A percentile compares a stretch with the other conserved stretches of the same genome.
Conservation (phyloP, 176 grass and related monocot genomes). For the Puya raimondii region DNA sequence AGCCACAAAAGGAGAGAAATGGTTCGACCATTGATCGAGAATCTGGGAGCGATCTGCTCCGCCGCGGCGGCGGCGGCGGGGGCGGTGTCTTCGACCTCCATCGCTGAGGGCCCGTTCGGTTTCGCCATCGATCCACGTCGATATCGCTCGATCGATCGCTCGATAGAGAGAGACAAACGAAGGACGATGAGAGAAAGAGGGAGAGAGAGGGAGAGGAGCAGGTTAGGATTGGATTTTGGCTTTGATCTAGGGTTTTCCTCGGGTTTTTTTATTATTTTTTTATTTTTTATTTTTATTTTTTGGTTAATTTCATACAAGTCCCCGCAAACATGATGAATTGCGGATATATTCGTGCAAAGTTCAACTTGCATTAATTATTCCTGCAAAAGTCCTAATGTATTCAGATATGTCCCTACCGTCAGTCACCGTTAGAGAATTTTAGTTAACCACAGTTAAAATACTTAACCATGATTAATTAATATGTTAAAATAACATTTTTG, state of each 20-base stretch:
- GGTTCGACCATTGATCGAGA: constrained; percentile 73
- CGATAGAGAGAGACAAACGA: neutral
- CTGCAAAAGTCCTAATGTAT: too few species aligned
- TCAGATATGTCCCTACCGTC: too few species aligned
- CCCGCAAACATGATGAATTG: too few species aligned
- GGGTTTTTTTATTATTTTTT: neutral
- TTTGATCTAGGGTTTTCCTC: neutral
- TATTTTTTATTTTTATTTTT: too few species aligned
- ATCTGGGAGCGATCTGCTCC: constrained; percentile 56
- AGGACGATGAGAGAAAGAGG: neutral
- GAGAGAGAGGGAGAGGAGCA: neutral
- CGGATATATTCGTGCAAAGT: too few species aligned
- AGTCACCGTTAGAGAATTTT: too few species aligned
- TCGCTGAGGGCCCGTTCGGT: constrained; percentile 27
- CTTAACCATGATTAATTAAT: too few species aligned
- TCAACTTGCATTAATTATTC: too few species aligned
- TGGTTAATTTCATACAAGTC: too few species aligned
- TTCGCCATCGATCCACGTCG: constrained; percentile 8
- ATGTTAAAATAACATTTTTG: too few species aligned
- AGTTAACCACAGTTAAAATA: too few species aligned
- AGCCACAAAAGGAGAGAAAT: neutral
- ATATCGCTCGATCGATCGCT: neutral
- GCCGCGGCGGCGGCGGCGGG: constrained; percentile 17
- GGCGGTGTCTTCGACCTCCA: constrained; percentile 47
- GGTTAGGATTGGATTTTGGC: neutral